phyloP scores from a whole-genome alignment of 78 protist species.

The Cavenderia fasciculata region DNA sequence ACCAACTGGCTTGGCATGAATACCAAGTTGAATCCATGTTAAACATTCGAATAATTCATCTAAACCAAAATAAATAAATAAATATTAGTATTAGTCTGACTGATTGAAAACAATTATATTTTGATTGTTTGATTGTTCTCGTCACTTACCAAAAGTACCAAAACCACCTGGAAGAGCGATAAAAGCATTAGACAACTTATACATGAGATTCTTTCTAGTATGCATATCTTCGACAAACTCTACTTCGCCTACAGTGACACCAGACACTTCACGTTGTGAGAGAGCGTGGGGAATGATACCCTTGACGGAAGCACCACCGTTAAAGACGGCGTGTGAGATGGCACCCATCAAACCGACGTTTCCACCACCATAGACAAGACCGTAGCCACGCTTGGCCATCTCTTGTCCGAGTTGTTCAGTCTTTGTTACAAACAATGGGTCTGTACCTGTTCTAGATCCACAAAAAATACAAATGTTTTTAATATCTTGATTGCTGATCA shows the following conservation, averaged over 20 bases:
- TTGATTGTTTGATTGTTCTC: too few relatives aligned
- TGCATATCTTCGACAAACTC: constrained; percentile 61
- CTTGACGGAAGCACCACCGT: constrained; percentile 54
- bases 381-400: constrained; percentile 22
- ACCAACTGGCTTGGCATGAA: constrained; percentile 84
- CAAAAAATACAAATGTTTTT: constrained; percentile 65
- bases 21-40: constrained; percentile 83
- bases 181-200: constrained; percentile 61
- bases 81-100: not conserved
- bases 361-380: constrained; percentile 81
- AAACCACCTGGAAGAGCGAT: constrained; percentile 85
- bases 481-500: constrained; percentile 6
- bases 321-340: constrained; percentile 24
- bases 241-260: constrained; percentile 50
- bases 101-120: not conserved
- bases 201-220: constrained; percentile 71
- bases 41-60: constrained; percentile 70
- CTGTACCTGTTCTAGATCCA: constrained; percentile 43
- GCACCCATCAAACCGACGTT: constrained; percentile 78
- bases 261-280: constrained; percentile 70
- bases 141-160: constrained; percentile 80
- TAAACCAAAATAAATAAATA: not conserved
- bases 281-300: constrained; percentile 75
- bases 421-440: not conserved
- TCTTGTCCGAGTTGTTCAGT: constrained; percentile 28